These are phyloP conservation scores for Leccinum subfulvum DNA, from an alignment of 1,284 basidiomycete species.

Conservation along the genomic window DNA sequence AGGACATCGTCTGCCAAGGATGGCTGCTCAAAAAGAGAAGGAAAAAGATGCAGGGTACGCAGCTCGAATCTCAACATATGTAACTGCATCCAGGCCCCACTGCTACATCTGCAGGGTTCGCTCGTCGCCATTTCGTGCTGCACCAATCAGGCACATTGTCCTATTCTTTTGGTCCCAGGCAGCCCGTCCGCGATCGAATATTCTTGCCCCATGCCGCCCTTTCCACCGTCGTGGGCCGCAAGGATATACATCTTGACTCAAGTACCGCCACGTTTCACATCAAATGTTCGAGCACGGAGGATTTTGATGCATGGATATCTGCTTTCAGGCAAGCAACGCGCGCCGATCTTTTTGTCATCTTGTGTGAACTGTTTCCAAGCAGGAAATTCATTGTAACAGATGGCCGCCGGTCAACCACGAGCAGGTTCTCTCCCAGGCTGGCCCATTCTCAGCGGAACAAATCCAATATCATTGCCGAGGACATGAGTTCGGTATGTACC, in stretches of 20 bases:
- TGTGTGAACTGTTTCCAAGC: slow-evolving; percentile 14
- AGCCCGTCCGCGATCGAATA: slow-evolving; percentile 69
- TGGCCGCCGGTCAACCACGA: slow-evolving; percentile 49
- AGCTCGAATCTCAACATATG: not conserved
- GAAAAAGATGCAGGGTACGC: slow-evolving; percentile 79
- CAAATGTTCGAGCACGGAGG: slow-evolving; percentile 66
- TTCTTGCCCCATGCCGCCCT: slow-evolving; percentile 69
- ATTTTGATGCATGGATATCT: slow-evolving; percentile 73
- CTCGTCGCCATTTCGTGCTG: slow-evolving; percentile 75
- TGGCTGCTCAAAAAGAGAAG: slow-evolving; percentile 81
- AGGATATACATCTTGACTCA: slow-evolving; percentile 78
- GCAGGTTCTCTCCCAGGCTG: slow-evolving; percentile 38
- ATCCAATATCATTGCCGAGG: slow-evolving; percentile 52
- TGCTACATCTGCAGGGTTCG: slow-evolving; percentile 58
- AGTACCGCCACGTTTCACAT: slow-evolving; percentile 76
- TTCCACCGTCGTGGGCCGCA: slow-evolving; percentile 63
- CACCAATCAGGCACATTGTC: slow-evolving; percentile 65
- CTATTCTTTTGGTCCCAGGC: slow-evolving; percentile 73
- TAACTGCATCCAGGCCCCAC: slow-evolving; percentile 8
- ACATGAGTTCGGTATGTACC: slow-evolving; percentile 56
- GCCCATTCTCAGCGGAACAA: slow-evolving; percentile 44
- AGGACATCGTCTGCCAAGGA: slow-evolving; percentile 55
- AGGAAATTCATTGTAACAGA: slow-evolving; percentile 59
- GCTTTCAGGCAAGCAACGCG: slow-evolving; percentile 57
- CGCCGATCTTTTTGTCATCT: slow-evolving; percentile 1